Percentiles rank a stretch among this genome's conserved stretches.
Conservation (phyloP, 192 early-diverging fungal genomes). For the Rhizophagus clarus region DNA sequence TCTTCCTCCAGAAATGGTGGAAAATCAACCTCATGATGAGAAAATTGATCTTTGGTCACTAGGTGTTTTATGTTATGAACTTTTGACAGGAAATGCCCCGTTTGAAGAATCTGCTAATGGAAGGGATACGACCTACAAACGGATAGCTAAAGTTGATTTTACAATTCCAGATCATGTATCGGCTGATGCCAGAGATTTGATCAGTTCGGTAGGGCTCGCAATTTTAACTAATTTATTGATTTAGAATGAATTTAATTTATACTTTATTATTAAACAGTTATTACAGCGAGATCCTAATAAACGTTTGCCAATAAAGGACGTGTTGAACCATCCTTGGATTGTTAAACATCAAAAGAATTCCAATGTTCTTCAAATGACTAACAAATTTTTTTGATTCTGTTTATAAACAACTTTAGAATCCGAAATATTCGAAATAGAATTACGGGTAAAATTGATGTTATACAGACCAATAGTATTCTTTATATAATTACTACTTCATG, state of each 20-base stretch:
- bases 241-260: background rate
- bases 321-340: conserved; percentile 78
- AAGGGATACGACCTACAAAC: conserved; percentile 65
- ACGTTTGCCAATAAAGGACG: conserved; percentile 75
- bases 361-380: background rate
- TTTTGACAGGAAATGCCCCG: conserved; percentile 78
- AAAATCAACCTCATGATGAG: conserved; percentile 76
- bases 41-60: conserved; percentile 92
- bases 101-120: conserved; percentile 73
- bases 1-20: conserved; percentile 95
- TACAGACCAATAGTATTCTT: too few relatives aligned
- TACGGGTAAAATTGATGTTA: too few relatives aligned
- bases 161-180: conserved; percentile 81
- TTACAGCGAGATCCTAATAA: conserved; percentile 71
- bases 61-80: conserved; percentile 92
- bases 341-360: background rate
- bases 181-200: conserved; percentile 81
- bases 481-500: too few relatives aligned
- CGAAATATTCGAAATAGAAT: too few relatives aligned
- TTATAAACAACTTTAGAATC: too few relatives aligned
- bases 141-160: conserved; percentile 80
- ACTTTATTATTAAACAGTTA: conserved; percentile 50
- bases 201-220: conserved; percentile 59
- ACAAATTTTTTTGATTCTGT: too few relatives aligned
- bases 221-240: background rate